These are phyloP conservation scores for Osmanthus fragrans DNA, from an alignment of 257 asterid species.

Conservation along the genomic window DNA sequence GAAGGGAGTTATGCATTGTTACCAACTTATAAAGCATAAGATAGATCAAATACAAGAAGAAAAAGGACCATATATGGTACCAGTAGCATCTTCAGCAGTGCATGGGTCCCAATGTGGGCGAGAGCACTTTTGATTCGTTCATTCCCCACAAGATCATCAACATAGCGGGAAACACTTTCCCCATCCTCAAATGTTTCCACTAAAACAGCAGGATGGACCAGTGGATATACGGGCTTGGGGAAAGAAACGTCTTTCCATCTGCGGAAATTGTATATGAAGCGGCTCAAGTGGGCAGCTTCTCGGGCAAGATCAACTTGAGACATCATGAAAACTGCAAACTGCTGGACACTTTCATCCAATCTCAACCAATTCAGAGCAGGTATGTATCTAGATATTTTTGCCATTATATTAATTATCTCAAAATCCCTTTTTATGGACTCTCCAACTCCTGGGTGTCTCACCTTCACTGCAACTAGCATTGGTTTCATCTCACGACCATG, in stretches of 20 bases:
- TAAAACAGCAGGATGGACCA: constrained; percentile 88
- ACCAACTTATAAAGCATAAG: constrained; percentile 10
- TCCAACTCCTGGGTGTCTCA: constrained; percentile 90
- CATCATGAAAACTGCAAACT: constrained; percentile 89
- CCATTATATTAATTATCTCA: constrained; percentile 68
- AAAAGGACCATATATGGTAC: constrained; percentile 33
- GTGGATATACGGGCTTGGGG: constrained; percentile 89
- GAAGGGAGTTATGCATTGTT: neutral
- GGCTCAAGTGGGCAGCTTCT: constrained; percentile 90
- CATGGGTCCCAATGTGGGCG: constrained; percentile 92
- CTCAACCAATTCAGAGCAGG: constrained; percentile 84
- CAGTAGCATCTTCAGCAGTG: constrained; percentile 87
- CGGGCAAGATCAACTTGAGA: constrained; percentile 90
- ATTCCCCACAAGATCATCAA: constrained; percentile 64
- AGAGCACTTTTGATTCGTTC: constrained; percentile 69
- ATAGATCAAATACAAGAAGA: constrained; percentile 1
- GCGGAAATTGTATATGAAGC: constrained; percentile 82
- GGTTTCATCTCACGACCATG: constrained; percentile 64
- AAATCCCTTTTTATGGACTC: constrained; percentile 86
- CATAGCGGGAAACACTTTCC: constrained; percentile 72
- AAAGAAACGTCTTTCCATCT: constrained; percentile 83
- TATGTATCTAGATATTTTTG: constrained; percentile 58
- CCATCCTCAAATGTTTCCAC: constrained; percentile 92
- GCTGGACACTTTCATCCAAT: constrained; percentile 83
- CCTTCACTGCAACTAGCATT: constrained; percentile 79